A percentile compares a stretch with the other conserved stretches of the same genome.
Evolutionary conservation across 352 stramenopile genomes (phyloP).

Genomic region (Phytophthora sp.): DNA sequence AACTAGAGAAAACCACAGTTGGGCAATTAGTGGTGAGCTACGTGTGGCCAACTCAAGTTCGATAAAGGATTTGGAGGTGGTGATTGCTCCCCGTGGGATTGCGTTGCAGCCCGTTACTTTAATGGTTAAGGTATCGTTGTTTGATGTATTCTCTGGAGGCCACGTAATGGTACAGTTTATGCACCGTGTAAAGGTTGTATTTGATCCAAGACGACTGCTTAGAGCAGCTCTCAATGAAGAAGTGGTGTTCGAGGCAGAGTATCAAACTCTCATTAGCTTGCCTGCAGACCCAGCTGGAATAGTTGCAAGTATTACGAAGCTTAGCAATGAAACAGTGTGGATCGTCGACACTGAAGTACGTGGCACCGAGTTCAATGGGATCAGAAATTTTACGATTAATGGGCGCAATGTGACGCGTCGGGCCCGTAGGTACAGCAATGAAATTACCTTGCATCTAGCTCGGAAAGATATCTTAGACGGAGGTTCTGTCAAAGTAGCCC

Average conservation of each 20-base stretch:
- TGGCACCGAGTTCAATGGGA: slow-evolving; percentile 1
- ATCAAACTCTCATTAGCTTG: slow-evolving; percentile 12
- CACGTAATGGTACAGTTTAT: slow-evolving; percentile 1
- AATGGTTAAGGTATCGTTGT: slow-evolving; percentile 5
- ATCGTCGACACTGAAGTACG: slow-evolving; percentile 14
- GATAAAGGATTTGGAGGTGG: not conserved
- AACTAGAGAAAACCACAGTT: not conserved
- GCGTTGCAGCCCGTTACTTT: slow-evolving; percentile 1
- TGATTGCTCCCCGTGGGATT: not conserved
- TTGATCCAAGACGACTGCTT: slow-evolving; percentile 9
- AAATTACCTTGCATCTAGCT: slow-evolving; percentile 2
- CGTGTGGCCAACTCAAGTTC: slow-evolving; percentile 2
- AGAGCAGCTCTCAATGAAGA: not conserved
- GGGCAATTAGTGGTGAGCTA: not conserved
- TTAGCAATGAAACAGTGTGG: not conserved
- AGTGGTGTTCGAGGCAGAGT: slow-evolving; percentile 18
- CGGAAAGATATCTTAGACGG: slow-evolving; percentile 8
- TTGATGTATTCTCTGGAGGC: slow-evolving; percentile 7
- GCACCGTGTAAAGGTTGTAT: not conserved
- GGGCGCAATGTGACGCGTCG: slow-evolving; percentile 8
- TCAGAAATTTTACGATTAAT: slow-evolving; percentile 10
- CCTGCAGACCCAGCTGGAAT: slow-evolving; percentile 16
- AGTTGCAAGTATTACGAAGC: not conserved
- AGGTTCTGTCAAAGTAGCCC: slow-evolving; percentile 6
- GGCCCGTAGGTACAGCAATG: not conserved